Conservation (phyloP, 306 rosid genomes). For the Cicer bijugum region DNA sequence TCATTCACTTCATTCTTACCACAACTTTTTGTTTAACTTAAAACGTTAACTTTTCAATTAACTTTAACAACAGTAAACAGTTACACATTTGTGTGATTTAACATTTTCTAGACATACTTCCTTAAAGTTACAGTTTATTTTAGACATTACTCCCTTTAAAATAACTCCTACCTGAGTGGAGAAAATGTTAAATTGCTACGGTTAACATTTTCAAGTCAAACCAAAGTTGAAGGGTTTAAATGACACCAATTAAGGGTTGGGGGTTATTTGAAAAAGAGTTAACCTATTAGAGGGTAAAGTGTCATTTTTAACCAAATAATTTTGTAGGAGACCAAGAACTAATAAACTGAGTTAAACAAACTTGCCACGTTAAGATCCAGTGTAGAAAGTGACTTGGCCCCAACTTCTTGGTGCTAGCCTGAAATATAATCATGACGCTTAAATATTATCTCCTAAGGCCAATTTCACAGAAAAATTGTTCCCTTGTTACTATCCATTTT, state of each 20-base stretch:
- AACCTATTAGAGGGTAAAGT: background rate
- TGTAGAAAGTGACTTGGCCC: background rate
- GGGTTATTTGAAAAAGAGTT: background rate
- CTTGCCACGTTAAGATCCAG: background rate
- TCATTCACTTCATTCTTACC: background rate
- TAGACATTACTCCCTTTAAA: constrained; percentile 12
- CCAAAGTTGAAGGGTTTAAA: background rate
- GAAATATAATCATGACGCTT: constrained; percentile 10
- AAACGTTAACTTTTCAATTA: background rate
- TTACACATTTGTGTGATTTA: background rate
- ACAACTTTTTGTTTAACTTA: background rate
- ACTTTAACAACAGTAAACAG: background rate
- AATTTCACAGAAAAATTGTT: background rate
- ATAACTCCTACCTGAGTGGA: background rate
- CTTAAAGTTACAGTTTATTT: background rate
- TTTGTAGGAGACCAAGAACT: constrained; percentile 11
- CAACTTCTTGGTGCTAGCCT: background rate
- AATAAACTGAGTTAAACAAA: constrained; percentile 3
- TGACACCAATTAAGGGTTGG: background rate
- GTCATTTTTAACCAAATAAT: background rate
- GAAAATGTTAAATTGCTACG: background rate
- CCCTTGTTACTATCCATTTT: background rate
- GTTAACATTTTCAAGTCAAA: background rate
- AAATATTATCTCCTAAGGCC: background rate
- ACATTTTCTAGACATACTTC: background rate